A percentile compares a stretch with the other conserved stretches of the same genome.
phyloP scores from a whole-genome alignment of 148 eudicot species.

The Rhododendron mucronatum region DNA sequence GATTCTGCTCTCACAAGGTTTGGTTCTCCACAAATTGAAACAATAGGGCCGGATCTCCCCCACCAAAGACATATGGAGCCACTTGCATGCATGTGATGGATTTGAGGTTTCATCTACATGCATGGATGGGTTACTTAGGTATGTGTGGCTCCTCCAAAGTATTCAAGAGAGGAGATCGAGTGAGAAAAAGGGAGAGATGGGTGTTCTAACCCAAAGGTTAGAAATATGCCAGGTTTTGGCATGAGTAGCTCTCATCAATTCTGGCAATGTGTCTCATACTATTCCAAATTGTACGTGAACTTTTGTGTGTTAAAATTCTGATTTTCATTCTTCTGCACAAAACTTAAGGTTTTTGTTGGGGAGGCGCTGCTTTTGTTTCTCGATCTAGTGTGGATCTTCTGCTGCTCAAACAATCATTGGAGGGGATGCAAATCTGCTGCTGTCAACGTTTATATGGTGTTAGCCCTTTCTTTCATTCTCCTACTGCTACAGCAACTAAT shows the following conservation, averaged over 20 bases:
- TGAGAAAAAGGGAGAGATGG: neutral
- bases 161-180: neutral
- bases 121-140: neutral
- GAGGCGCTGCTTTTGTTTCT: too few relatives aligned
- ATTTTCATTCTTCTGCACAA: too few relatives aligned
- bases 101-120: neutral
- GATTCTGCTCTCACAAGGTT: neutral
- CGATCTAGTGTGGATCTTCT: too few relatives aligned
- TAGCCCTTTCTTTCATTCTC: too few relatives aligned
- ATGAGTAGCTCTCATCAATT: neutral
- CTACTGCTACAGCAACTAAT: too few relatives aligned
- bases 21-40: neutral
- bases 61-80: neutral
- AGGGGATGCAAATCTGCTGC: too few relatives aligned
- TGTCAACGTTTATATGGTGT: too few relatives aligned
- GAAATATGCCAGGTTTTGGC: neutral
- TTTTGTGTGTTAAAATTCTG: too few relatives aligned
- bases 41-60: neutral
- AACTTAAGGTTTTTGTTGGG: too few relatives aligned
- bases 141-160: neutral
- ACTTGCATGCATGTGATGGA: too few relatives aligned
- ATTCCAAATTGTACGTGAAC: too few relatives aligned
- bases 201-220: neutral
- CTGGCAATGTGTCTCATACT: neutral
- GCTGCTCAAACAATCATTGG: too few relatives aligned